These are phyloP conservation scores for Leucocoprinus leucothites DNA, from an alignment of 768 basidiomycete genomes.

Conservation along the genomic window DNA sequence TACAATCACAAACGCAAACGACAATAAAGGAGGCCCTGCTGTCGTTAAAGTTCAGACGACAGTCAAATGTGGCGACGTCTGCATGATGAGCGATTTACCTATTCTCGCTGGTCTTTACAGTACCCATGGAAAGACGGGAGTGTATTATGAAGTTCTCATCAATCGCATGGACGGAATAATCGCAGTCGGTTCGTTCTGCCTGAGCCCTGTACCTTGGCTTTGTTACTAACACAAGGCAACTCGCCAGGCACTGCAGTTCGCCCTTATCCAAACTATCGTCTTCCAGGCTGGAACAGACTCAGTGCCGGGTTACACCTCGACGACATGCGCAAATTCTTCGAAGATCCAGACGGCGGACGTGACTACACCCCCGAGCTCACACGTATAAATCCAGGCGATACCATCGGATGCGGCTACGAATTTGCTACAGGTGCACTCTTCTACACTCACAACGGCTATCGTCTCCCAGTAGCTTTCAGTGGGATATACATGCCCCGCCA, in stretches of 20 bases:
- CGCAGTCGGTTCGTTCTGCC: slow-evolving; percentile 46
- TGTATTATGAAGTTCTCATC: slow-evolving; percentile 64
- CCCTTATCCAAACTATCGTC: slow-evolving; percentile 62
- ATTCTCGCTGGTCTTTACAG: slow-evolving; percentile 60
- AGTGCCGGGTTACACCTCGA: slow-evolving; percentile 68
- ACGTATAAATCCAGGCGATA: slow-evolving; percentile 43
- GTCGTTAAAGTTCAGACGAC: slow-evolving; percentile 41
- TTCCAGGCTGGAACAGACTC: slow-evolving; percentile 70
- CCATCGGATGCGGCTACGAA: slow-evolving; percentile 63
- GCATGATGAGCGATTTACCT: slow-evolving; percentile 58
- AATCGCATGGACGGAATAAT: slow-evolving; percentile 55
- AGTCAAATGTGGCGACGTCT: slow-evolving; percentile 42
- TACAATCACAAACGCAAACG: slow-evolving; percentile 36
- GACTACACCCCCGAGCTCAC: slow-evolving; percentile 40
- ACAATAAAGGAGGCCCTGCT: slow-evolving; percentile 27
- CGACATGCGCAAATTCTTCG: slow-evolving; percentile 72
- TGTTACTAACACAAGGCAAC: too few relatives aligned
- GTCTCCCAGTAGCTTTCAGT: slow-evolving; percentile 53
- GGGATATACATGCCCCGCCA: slow-evolving; percentile 56
- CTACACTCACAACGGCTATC: slow-evolving; percentile 61
- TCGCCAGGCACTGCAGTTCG: slow-evolving; percentile 57
- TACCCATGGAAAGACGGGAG: slow-evolving; percentile 47
- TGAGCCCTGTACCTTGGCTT: neutral
- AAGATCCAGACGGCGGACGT: slow-evolving; percentile 62
- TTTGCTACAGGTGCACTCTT: slow-evolving; percentile 51